Evolutionary conservation across 441 rosid genomes (phyloP), one percentile per base, ranked within the genome.

Genomic region (Brassica balearica): DNA sequence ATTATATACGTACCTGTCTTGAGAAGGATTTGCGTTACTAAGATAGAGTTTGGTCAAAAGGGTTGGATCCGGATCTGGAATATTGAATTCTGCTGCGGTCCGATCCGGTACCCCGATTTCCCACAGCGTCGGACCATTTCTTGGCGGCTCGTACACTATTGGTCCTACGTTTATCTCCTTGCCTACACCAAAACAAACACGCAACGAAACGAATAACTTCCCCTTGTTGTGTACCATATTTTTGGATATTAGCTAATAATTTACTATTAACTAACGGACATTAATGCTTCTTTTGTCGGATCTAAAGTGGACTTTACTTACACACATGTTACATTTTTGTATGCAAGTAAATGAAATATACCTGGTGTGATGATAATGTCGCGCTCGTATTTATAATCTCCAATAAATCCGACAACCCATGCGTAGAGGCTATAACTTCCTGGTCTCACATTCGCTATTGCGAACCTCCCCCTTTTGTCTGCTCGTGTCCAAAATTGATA

Each of bases 401-500:
- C 97, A 7, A 89, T 75, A 14, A 80, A 53, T 15, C 93, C 95
- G 11, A 83, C 77, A 62, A 88, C 86, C 93, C 89, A 92, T 3
- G 89, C 93, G 12, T 83, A 87, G 56, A 92, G 82, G 76, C 77
- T 88, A 69, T 92, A 89, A 2, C 17, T 68, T 2, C 97, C 97
- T 1, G 80, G 66, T 77, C 88, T 80, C n/a, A 89, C 85, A 64
- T 92, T 86, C 14, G 82, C 48, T 32, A 89, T 84, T 4, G 10
- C 4, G 75, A 92, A 92, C 69, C 25, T 27, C 3, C 93, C 95
- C 5, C 7, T 23, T 11, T 27, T 43, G 68, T 84, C 82, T 4
- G 93, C 81, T 76, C 69, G 66, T 59, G 86, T 82, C 97, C 97
- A 92, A 58, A 90, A 92, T 68, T 89, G 93, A 84, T 92, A 90